Evolutionary conservation across 192 early-diverging fungal species (phyloP).

Genomic region (Backusella sp.): DNA sequence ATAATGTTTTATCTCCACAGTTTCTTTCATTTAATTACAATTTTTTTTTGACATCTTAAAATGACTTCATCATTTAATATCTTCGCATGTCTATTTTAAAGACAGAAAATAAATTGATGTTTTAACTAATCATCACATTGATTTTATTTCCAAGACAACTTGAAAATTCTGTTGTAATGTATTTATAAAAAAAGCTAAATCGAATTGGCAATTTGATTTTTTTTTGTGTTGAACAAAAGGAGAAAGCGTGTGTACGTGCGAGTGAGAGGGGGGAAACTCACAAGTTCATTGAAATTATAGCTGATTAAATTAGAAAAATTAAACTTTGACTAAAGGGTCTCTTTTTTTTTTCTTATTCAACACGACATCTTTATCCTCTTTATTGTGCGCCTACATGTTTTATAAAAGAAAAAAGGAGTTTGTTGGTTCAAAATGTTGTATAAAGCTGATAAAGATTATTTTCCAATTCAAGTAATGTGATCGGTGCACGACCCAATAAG

Average conservation of each 20-base stretch:
- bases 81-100: neutral
- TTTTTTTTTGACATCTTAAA: neutral
- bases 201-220: constrained; percentile 1
- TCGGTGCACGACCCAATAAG: constrained; percentile 2
- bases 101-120: neutral
- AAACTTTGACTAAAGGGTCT: constrained; percentile 3
- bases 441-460: constrained; percentile 1
- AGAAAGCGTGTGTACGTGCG: neutral
- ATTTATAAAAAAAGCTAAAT: neutral
- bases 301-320: neutral
- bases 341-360: neutral
- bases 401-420: neutral
- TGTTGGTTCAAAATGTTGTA: neutral
- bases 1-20: neutral
- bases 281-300: neutral
- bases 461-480: constrained; percentile 4
- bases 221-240: constrained; percentile 1
- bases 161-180: neutral
- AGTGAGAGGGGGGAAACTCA: neutral
- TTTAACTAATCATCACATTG: neutral
- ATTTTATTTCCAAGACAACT: neutral
- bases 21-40: neutral
- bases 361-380: neutral
- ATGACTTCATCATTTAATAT: constrained; percentile 3
- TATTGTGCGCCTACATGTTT: neutral